These are phyloP conservation scores for Trifolium repens DNA, from an alignment of 306 rosid genomes.

Conservation along the genomic window DNA sequence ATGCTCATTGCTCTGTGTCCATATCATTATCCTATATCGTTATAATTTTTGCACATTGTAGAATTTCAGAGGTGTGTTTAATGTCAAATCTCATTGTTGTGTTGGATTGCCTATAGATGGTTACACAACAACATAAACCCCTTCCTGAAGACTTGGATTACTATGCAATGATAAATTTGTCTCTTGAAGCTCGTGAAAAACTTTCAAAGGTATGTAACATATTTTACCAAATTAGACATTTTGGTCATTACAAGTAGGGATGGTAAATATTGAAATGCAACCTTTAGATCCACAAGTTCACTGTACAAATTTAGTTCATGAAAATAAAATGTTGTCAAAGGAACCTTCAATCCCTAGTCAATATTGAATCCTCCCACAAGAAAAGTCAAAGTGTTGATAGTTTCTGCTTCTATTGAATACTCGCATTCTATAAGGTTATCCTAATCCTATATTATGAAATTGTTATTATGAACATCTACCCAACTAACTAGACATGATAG, in stretches of 20 bases:
- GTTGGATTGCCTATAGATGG: constrained; percentile 62
- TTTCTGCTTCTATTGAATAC: constrained; percentile 10
- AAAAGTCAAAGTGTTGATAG: background rate
- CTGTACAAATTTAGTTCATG: constrained; percentile 4
- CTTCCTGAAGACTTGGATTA: constrained; percentile 91
- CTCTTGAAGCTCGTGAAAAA: constrained; percentile 90
- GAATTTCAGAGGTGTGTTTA: constrained; percentile 9
- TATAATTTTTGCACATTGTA: constrained; percentile 1
- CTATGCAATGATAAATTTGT: constrained; percentile 80
- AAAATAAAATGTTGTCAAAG: background rate
- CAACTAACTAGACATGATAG: background rate
- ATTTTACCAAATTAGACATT: constrained; percentile 7
- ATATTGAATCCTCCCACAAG: background rate
- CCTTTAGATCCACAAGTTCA: constrained; percentile 23
- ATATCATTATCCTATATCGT: background rate
- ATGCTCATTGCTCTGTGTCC: constrained; percentile 3
- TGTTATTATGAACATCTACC: background rate
- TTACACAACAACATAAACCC: constrained; percentile 81
- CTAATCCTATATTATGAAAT: constrained; percentile 16
- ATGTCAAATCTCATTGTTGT: constrained; percentile 34
- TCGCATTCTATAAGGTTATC: background rate
- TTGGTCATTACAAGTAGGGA: constrained; percentile 16
- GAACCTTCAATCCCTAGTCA: constrained; percentile 11
- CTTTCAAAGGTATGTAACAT: constrained; percentile 76
- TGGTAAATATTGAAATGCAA: constrained; percentile 23